A percentile compares a stretch with the other conserved stretches of the same genome.
Conservation (phyloP, 331 rosid genomes). For the Dryas integrifolia region DNA sequence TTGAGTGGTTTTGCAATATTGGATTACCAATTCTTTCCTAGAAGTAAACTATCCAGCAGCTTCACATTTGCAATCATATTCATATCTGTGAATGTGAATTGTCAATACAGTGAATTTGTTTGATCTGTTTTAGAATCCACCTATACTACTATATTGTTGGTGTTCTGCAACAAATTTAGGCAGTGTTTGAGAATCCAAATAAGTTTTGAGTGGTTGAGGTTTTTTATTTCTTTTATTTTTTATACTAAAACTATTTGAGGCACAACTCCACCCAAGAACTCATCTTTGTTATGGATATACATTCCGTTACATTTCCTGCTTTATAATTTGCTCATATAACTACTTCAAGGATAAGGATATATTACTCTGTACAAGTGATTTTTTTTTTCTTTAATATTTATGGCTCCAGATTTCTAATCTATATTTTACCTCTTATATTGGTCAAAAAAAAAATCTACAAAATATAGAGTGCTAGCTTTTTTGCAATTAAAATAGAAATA, state of each 20-base stretch:
- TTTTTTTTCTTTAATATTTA: not conserved
- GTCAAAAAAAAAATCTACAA: not conserved
- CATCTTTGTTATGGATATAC: not conserved
- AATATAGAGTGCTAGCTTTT: constrained; percentile 2
- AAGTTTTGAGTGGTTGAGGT: not conserved
- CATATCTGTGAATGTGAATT: not conserved
- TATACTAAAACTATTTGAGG: not conserved
- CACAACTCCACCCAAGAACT: not conserved
- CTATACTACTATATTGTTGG: not conserved
- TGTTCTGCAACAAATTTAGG: not conserved
- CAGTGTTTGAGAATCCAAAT: not conserved
- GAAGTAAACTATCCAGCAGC: not conserved
- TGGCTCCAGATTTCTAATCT: not conserved
- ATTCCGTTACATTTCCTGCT: not conserved
- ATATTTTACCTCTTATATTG: not conserved
- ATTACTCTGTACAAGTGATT: not conserved
- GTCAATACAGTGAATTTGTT: not conserved
- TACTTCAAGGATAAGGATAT: not conserved
- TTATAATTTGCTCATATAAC: not conserved
- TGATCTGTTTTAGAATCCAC: not conserved
- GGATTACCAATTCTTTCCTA: not conserved
- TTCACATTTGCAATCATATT: not conserved
- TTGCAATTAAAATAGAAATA: constrained; percentile 28
- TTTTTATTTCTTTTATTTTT: not conserved
- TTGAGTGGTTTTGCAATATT: not conserved